phyloP scores from a whole-genome alignment of 2,329 filamentous ascomycete genomes.

The Beauveria sp. region DNA sequence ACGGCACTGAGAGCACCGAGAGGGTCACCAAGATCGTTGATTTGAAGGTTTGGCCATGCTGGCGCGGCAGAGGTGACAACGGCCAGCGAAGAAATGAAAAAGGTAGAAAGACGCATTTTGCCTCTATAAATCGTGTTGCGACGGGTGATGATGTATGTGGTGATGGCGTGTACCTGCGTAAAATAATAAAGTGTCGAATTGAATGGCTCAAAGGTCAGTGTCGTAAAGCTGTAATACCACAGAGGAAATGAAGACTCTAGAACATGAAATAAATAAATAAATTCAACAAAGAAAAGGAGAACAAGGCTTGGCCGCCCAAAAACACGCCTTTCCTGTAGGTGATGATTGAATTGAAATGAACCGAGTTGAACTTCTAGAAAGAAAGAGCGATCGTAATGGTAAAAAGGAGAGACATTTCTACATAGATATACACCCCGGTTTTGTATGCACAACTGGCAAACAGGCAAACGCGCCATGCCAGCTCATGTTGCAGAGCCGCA shows the following conservation, averaged over 20 bases:
- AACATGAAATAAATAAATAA: constrained; percentile 16
- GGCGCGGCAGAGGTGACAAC: constrained; percentile 41
- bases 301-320: background rate
- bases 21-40: constrained; percentile 29
- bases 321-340: background rate
- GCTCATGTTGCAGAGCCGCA: constrained; percentile 1
- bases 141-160: background rate
- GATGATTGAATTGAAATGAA: background rate
- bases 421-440: constrained; percentile 3
- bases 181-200: constrained; percentile 14
- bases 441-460: background rate
- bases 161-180: background rate
- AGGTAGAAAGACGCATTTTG: constrained; percentile 44
- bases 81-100: constrained; percentile 38
- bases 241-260: constrained; percentile 17
- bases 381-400: background rate
- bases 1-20: constrained; percentile 37
- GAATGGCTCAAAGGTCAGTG: constrained; percentile 2
- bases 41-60: constrained; percentile 28
- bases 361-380: background rate
- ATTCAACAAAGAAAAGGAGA: constrained; percentile 8
- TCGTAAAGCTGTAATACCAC: constrained; percentile 5
- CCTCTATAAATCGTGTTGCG: constrained; percentile 15
- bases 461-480: background rate
- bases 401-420: constrained; percentile 6